phyloP scores from a whole-genome alignment of 1,139 yeast species.

The Suhomyces taliae region DNA sequence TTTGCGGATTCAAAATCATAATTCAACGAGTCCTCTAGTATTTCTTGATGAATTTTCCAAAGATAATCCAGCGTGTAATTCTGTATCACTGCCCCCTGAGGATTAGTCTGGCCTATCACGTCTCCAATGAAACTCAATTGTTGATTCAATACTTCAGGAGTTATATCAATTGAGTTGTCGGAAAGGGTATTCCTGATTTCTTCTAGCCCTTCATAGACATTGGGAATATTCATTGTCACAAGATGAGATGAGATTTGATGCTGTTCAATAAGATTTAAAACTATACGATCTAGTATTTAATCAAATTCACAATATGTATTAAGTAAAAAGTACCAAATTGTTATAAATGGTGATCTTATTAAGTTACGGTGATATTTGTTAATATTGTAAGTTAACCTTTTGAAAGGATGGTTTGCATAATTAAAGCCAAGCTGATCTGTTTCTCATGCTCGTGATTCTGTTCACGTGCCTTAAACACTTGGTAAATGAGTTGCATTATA shows the following conservation, averaged over 20 bases:
- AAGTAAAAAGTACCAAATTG: too few relatives aligned
- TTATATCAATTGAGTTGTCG: background rate
- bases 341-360: too few relatives aligned
- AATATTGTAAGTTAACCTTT: too few relatives aligned
- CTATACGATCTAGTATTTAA: too few relatives aligned
- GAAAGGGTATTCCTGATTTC: background rate
- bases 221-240: background rate
- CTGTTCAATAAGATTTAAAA: background rate
- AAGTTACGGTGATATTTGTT: too few relatives aligned
- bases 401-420: too few relatives aligned
- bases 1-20: background rate
- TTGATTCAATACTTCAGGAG: background rate
- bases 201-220: background rate
- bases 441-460: too few relatives aligned
- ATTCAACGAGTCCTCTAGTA: slow-evolving; percentile 1
- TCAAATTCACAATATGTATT: too few relatives aligned
- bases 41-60: background rate
- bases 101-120: background rate
- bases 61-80: background rate
- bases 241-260: background rate
- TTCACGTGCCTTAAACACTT: too few relatives aligned
- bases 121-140: background rate
- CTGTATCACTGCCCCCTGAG: background rate
- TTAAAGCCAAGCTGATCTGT: too few relatives aligned
- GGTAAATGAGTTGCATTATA: too few relatives aligned